phyloP scores from a whole-genome alignment of 768 basidiomycete genomes.

The Tricholoma sp. region DNA sequence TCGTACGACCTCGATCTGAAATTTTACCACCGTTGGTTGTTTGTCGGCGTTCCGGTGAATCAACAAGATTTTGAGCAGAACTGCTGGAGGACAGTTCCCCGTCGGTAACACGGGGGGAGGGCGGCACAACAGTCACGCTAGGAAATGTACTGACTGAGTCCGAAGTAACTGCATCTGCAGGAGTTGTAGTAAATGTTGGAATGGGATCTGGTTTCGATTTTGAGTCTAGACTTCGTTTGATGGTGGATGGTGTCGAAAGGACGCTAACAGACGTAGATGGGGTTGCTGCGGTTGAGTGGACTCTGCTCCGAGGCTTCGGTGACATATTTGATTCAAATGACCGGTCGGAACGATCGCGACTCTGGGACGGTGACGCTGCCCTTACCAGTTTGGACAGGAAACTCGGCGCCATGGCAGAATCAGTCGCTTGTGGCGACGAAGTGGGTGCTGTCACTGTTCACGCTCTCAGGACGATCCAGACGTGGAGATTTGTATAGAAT shows the following conservation, averaged over 20 bases:
- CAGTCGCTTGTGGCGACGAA: not conserved
- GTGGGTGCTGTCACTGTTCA: not conserved
- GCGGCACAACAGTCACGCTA: constrained; percentile 42
- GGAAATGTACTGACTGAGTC: constrained; percentile 31
- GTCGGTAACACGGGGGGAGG: constrained; percentile 31
- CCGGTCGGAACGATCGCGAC: constrained; percentile 27
- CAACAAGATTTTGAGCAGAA: constrained; percentile 17
- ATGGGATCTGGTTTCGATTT: constrained; percentile 7
- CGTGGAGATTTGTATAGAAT: not conserved
- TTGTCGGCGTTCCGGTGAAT: constrained; percentile 12
- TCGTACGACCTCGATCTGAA: constrained; percentile 17
- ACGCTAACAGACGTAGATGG: constrained; percentile 8
- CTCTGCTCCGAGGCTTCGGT: constrained; percentile 17
- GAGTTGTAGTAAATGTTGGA: constrained; percentile 20
- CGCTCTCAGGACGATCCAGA: not conserved
- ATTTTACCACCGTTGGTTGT: constrained; percentile 5
- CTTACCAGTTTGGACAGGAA: constrained; percentile 37
- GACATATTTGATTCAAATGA: constrained; percentile 20
- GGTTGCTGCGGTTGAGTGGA: constrained; percentile 14
- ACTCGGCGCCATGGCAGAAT: constrained; percentile 26
- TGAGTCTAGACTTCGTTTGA: not conserved
- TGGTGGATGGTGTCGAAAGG: constrained; percentile 2
- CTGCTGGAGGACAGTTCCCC: constrained; percentile 22
- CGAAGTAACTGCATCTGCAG: constrained; percentile 10
- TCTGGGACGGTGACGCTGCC: constrained; percentile 18